These are phyloP conservation scores for Pseudocercospora ulei DNA, from an alignment of 2,329 filamentous ascomycete genomes.

Conservation along the genomic window DNA sequence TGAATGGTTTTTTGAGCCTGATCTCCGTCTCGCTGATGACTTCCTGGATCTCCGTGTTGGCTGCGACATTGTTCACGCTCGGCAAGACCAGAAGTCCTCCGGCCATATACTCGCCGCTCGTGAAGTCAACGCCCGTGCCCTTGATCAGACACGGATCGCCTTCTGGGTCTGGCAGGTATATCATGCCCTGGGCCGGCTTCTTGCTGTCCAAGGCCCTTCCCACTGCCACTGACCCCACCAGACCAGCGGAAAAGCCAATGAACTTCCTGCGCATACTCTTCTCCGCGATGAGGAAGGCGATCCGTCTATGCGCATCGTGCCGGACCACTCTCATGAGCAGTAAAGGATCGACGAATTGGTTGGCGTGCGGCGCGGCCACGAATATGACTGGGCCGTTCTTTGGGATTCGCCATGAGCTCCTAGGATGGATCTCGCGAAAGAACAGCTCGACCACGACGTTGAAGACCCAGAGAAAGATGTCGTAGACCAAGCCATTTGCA, in stretches of 20 bases:
- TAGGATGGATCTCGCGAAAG: slow-evolving; percentile 93
- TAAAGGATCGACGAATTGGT: slow-evolving; percentile 94
- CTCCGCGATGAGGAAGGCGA: slow-evolving; percentile 86
- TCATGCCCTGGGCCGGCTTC: slow-evolving; percentile 64
- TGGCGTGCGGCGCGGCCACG: slow-evolving; percentile 92
- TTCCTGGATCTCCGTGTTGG: slow-evolving; percentile 73
- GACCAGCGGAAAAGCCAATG: slow-evolving; percentile 74
- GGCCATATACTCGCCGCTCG: slow-evolving; percentile 58
- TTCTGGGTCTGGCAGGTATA: slow-evolving; percentile 83
- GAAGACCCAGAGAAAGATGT: slow-evolving; percentile 66
- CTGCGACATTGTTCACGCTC: slow-evolving; percentile 66
- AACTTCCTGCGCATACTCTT: slow-evolving; percentile 87
- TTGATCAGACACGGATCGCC: slow-evolving; percentile 73
- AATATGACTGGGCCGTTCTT: slow-evolving; percentile 82
- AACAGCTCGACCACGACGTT: slow-evolving; percentile 87
- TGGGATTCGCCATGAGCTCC: slow-evolving; percentile 90
- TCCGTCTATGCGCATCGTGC: slow-evolving; percentile 74
- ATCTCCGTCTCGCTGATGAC: slow-evolving; percentile 73
- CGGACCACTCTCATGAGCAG: slow-evolving; percentile 86
- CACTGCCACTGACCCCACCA: slow-evolving; percentile 85
- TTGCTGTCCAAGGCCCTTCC: slow-evolving; percentile 82
- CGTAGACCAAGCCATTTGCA: slow-evolving; percentile 45
- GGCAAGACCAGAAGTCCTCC: slow-evolving; percentile 83
- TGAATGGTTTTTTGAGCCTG: slow-evolving; percentile 78
- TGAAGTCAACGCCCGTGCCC: slow-evolving; percentile 71